Evolutionary conservation across 208 protist genomes (phyloP).

Genomic region (Porcisia hertigi): DNA sequence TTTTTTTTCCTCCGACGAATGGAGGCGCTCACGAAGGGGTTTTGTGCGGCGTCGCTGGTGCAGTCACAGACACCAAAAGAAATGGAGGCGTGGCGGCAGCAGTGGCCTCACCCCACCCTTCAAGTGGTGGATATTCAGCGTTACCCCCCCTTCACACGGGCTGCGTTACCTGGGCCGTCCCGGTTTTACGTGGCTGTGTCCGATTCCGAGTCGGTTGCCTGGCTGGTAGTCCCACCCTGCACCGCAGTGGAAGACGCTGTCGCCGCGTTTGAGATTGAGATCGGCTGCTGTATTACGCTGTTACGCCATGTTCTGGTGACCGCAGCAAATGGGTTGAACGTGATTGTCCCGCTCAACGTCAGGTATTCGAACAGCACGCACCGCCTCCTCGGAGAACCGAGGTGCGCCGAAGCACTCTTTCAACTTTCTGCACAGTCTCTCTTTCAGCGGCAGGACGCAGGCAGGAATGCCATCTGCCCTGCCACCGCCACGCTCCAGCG

Average conservation of each 20-base stretch:
- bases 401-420: constrained; percentile 38
- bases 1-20: constrained; percentile 20
- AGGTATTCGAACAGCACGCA: constrained; percentile 41
- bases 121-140: constrained; percentile 86
- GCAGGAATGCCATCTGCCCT: background rate
- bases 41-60: constrained; percentile 48
- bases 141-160: constrained; percentile 42
- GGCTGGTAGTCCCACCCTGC: constrained; percentile 56
- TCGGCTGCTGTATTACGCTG: constrained; percentile 70
- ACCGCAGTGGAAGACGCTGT: constrained; percentile 60
- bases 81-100: constrained; percentile 21
- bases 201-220: constrained; percentile 60
- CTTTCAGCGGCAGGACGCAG: constrained; percentile 12
- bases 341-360: constrained; percentile 55
- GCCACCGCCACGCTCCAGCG: background rate
- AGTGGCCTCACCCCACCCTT: constrained; percentile 53
- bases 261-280: constrained; percentile 62
- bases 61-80: constrained; percentile 24
- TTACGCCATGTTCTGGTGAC: constrained; percentile 47
- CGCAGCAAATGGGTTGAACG: constrained; percentile 70
- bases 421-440: constrained; percentile 48
- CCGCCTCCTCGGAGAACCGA: constrained; percentile 61
- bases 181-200: constrained; percentile 83
- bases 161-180: constrained; percentile 11
- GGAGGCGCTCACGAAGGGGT: constrained; percentile 51